A percentile compares a stretch with the other conserved stretches of the same genome.
Evolutionary conservation across 108 stramenopile species (phyloP).

Genomic region (Skeletonema marinoi): DNA sequence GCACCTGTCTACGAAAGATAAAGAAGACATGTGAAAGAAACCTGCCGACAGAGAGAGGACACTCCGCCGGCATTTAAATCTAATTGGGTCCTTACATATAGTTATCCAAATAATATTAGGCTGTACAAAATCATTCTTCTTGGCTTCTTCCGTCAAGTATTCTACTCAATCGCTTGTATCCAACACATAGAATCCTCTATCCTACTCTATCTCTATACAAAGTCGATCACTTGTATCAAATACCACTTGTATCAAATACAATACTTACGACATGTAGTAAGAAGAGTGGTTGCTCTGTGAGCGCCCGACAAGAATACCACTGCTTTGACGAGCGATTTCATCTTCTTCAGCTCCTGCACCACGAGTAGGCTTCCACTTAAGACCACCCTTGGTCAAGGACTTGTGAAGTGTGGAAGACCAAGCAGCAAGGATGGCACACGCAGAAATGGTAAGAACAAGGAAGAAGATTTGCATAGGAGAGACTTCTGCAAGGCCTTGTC

Average conservation of each 20-base stretch:
- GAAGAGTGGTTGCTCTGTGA: slow-evolving; percentile 20
- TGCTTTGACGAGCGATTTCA: neutral
- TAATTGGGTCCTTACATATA: too few species aligned
- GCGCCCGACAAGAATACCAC: slow-evolving; percentile 19
- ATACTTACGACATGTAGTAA: slow-evolving; percentile 27
- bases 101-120: too few species aligned
- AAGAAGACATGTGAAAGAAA: too few species aligned
- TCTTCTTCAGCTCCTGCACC: neutral
- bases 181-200: too few species aligned
- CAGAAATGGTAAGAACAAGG: slow-evolving; percentile 9
- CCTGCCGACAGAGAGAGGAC: too few species aligned
- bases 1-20: too few species aligned
- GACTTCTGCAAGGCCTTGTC: slow-evolving; percentile 9
- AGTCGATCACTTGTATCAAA: neutral
- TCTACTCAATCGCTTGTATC: too few species aligned
- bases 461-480: slow-evolving; percentile 36
- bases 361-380: slow-evolving; percentile 39
- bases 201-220: neutral
- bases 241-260: too few species aligned
- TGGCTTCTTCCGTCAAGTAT: too few species aligned
- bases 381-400: slow-evolving; percentile 15
- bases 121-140: too few species aligned
- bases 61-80: too few species aligned
- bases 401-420: slow-evolving; percentile 30
- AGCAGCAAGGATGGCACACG: slow-evolving; percentile 14